A percentile compares a stretch with the other conserved stretches of the same genome.
These are phyloP conservation scores for Neurospora sp. DNA, from an alignment of 2,329 filamentous ascomycete species.

Conservation along the genomic window DNA sequence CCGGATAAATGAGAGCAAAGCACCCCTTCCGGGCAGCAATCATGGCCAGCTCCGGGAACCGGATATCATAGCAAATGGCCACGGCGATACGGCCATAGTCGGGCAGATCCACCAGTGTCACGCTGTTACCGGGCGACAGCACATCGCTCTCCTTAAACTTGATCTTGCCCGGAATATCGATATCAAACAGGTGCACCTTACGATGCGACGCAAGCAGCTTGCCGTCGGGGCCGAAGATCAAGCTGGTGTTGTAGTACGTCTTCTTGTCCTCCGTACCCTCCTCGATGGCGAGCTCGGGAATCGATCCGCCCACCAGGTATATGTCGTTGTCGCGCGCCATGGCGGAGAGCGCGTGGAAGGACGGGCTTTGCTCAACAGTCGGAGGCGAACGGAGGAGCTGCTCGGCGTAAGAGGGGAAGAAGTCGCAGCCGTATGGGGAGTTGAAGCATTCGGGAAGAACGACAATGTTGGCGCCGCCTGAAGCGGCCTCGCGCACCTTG, in stretches of 20 bases:
- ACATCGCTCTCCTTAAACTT: slow-evolving; percentile 86
- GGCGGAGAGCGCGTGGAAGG: slow-evolving; percentile 71
- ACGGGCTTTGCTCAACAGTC: slow-evolving; percentile 58
- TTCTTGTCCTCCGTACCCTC: slow-evolving; percentile 26
- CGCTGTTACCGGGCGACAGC: slow-evolving; percentile 70
- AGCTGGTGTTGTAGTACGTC: slow-evolving; percentile 83
- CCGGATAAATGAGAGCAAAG: slow-evolving; percentile 84
- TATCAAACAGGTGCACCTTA: slow-evolving; percentile 96
- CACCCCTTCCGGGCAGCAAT: slow-evolving; percentile 78
- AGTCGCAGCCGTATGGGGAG: slow-evolving; percentile 84
- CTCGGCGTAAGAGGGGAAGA: slow-evolving; percentile 89
- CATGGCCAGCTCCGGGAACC: slow-evolving; percentile 88
- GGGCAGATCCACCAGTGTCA: slow-evolving; percentile 78
- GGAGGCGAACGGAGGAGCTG: slow-evolving; percentile 71
- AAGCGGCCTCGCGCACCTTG: slow-evolving; percentile 74
- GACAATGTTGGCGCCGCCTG: slow-evolving; percentile 69
- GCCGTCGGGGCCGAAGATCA: slow-evolving; percentile 72
- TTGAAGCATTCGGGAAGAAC: slow-evolving; percentile 99
- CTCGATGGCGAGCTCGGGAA: slow-evolving; percentile 60
- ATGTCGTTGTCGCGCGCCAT: slow-evolving; percentile 70
- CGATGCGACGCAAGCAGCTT: slow-evolving; percentile 77
- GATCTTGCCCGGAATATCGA: slow-evolving; percentile 93
- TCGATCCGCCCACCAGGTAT: slow-evolving; percentile 84
- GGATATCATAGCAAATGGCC: slow-evolving; percentile 95
- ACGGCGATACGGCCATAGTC: slow-evolving; percentile 81